Evolutionary conservation across 2,329 filamentous ascomycete species (phyloP), one percentile per base, ranked within the genome.

Genomic region (Plectosphaerella cucumerina): DNA sequence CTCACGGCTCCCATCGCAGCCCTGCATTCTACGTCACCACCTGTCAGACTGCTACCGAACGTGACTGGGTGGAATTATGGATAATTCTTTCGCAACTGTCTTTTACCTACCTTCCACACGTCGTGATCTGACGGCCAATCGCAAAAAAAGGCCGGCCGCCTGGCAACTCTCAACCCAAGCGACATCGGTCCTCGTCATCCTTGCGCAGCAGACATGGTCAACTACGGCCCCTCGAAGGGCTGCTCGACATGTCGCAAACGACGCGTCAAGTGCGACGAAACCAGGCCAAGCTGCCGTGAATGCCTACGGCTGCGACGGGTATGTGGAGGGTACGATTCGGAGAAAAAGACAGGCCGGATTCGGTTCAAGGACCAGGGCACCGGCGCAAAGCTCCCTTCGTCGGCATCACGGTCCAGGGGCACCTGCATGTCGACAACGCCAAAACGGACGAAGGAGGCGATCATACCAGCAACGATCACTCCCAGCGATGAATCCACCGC

Each of bases 251-350:
- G 54, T 49, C 50, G 50, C 37, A 47, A 54, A 49, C 54, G 54
- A 49, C 54, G 52, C 45, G 54, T 56, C 50, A 56, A 53, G 49
- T 56, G 54, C 45, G 54, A 56, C 43, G 47, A 50, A 34, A 48
- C 14, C 20, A 56, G 35, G 50, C 54, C 54, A 44, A 49, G 21
- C 14, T 56, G 54, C 50, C 53, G 47, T 51, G 22, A 52, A 51
- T 56, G 53, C 49, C 46, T 53, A 22, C 51, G 53, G 43, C 48
- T 53, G 22, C 34, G 53, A 42, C 53, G 46, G 41, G 49, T 47
- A 20, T 56, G 53, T 47, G 53, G 47, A 50, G 53, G 53, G 39
- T 56, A 56, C 51, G 46, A 49, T 47, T 43, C 53, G 50, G 37
- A 41, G 22, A 51, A 48, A 35, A 51, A 51, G 49, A 50, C 41